Conservation (phyloP, 2,329 filamentous ascomycete genomes). For the Tolypocladium album region DNA sequence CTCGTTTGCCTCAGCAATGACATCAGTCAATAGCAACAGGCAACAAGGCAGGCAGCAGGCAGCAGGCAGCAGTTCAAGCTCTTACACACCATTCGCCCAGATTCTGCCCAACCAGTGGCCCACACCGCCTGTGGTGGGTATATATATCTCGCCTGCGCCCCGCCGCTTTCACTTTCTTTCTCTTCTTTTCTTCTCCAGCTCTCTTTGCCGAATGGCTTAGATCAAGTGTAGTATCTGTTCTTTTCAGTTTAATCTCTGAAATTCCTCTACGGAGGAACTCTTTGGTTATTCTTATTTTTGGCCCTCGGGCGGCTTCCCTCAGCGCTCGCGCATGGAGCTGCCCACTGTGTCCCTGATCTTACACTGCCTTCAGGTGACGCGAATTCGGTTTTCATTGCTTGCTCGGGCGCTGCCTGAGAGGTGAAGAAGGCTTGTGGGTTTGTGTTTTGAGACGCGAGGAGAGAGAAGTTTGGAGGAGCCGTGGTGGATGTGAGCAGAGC, state of each 20-base stretch:
- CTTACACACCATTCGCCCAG: neutral
- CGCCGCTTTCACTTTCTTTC: slow-evolving; percentile 6
- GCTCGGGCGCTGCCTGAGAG: slow-evolving; percentile 20
- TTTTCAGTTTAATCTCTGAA: slow-evolving; percentile 97
- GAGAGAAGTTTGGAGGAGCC: too few relatives aligned
- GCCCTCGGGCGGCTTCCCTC: slow-evolving; percentile 20
- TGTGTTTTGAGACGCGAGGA: neutral
- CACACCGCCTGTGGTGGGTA: slow-evolving; percentile 9
- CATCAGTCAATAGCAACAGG: neutral
- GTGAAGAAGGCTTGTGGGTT: slow-evolving; percentile 34
- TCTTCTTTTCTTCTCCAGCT: slow-evolving; percentile 27
- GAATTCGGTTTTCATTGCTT: slow-evolving; percentile 28
- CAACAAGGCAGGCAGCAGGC: neutral
- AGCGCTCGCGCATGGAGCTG: slow-evolving; percentile 29
- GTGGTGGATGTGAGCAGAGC: neutral
- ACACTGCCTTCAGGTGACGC: slow-evolving; percentile 34
- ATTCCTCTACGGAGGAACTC: slow-evolving; percentile 61
- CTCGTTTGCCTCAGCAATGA: neutral
- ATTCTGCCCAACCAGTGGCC: slow-evolving; percentile 2
- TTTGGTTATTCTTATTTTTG: slow-evolving; percentile 70
- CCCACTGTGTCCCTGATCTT: slow-evolving; percentile 34
- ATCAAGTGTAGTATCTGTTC: slow-evolving; percentile 96
- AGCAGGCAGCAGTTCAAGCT: neutral
- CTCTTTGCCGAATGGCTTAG: slow-evolving; percentile 57
- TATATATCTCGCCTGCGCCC: slow-evolving; percentile 11